These are phyloP conservation scores for Microbotryum intermedium DNA, from an alignment of 1,284 basidiomycete species.

Conservation along the genomic window DNA sequence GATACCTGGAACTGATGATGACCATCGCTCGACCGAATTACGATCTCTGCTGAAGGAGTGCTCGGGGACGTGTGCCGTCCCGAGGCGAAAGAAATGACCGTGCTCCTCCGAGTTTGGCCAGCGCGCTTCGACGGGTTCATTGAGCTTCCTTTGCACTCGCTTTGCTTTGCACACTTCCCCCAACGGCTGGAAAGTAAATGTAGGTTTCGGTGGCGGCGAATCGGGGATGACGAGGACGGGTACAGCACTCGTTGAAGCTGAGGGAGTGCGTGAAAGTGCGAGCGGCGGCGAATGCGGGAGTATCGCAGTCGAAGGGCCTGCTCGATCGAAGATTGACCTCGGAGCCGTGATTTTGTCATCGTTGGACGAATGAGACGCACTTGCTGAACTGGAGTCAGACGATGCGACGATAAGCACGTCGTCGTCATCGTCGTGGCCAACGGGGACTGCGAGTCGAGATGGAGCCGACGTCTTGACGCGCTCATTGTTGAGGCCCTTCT, in stretches of 20 bases:
- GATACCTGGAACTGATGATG: not conserved
- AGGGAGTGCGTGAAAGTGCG: too few species aligned
- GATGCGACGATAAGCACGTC: too few species aligned
- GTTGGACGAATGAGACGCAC: too few species aligned
- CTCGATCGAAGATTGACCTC: too few species aligned
- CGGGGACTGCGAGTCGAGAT: too few species aligned
- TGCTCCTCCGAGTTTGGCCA: conserved; percentile 27
- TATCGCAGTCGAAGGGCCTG: too few species aligned
- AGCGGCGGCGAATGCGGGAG: too few species aligned
- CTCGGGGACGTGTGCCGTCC: not conserved
- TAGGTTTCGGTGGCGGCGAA: not conserved
- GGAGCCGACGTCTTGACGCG: too few species aligned
- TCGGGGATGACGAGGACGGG: conserved; percentile 1
- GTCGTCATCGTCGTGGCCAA: too few species aligned
- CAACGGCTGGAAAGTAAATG: not conserved
- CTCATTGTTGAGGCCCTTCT: too few species aligned
- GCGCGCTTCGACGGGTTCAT: conserved; percentile 4
- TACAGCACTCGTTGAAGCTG: not conserved
- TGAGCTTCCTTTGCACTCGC: conserved; percentile 3
- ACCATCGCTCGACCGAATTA: not conserved
- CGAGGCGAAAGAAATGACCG: not conserved
- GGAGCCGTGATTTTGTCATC: too few species aligned
- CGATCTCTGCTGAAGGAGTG: not conserved
- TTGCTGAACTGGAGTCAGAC: too few species aligned
- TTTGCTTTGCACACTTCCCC: not conserved